These are phyloP conservation scores for Fusarium lateritium DNA, from an alignment of 2,329 filamentous ascomycete species.

Conservation along the genomic window DNA sequence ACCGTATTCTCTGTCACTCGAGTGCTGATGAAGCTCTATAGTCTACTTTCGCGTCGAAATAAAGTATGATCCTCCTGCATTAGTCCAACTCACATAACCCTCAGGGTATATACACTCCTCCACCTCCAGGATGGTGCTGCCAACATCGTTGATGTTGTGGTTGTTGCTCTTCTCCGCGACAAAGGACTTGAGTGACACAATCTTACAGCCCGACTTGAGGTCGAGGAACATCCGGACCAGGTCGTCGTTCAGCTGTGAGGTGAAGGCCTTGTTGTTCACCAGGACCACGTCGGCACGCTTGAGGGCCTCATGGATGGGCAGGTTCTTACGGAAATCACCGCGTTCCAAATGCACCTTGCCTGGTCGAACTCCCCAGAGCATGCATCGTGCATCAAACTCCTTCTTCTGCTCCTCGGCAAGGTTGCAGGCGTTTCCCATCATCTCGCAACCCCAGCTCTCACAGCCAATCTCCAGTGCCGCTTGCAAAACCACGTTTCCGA, in stretches of 20 bases:
- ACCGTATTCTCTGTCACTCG: constrained; percentile 31
- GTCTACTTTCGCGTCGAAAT: constrained; percentile 82
- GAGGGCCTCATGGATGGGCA: constrained; percentile 78
- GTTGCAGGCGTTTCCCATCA: constrained; percentile 91
- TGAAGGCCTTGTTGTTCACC: constrained; percentile 98
- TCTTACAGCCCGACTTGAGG: constrained; percentile 88
- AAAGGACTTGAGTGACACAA: constrained; percentile 94
- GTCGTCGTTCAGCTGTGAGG: constrained; percentile 85
- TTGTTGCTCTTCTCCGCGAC: constrained; percentile 84
- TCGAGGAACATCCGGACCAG: constrained; percentile 93
- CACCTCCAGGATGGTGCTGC: constrained; percentile 85
- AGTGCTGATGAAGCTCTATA: constrained; percentile 53
- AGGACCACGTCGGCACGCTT: constrained; percentile 93
- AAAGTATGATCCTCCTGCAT: constrained; percentile 86
- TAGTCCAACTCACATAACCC: constrained; percentile 92
- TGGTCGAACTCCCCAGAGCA: constrained; percentile 88
- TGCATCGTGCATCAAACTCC: constrained; percentile 88
- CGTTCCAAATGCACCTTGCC: constrained; percentile 85
- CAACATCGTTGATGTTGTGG: constrained; percentile 83
- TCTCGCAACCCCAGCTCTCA: constrained; percentile 96
- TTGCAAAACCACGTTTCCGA: constrained; percentile 95
- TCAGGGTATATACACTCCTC: constrained; percentile 74
- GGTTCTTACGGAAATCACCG: constrained; percentile 86
- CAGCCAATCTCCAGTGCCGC: constrained; percentile 94
- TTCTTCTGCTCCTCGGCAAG: constrained; percentile 84